Conservation (phyloP, 2,329 filamentous ascomycete species). For the Penicillium digitatum region DNA sequence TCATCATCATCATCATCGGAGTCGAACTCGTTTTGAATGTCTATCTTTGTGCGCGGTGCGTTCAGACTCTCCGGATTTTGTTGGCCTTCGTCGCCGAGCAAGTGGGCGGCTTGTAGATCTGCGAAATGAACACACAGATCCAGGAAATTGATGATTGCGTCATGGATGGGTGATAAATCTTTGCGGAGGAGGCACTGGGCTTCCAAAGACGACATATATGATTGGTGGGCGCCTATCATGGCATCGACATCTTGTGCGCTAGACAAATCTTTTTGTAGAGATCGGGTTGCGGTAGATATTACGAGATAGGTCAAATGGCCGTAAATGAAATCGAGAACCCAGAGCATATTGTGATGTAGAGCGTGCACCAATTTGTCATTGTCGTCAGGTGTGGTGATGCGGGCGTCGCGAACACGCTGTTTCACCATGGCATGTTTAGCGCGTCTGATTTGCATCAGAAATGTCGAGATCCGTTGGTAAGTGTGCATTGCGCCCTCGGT, state of each 20-base stretch:
- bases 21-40: slow-evolving; percentile 10
- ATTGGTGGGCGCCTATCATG: slow-evolving; percentile 68
- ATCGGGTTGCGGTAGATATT: slow-evolving; percentile 56
- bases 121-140: slow-evolving; percentile 70
- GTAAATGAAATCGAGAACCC: slow-evolving; percentile 72
- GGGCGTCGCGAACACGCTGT: slow-evolving; percentile 36
- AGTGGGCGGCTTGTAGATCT: slow-evolving; percentile 51
- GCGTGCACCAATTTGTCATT: slow-evolving; percentile 38
- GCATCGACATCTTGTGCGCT: slow-evolving; percentile 69
- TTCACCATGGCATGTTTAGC: slow-evolving; percentile 64
- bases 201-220: slow-evolving; percentile 60
- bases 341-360: slow-evolving; percentile 66
- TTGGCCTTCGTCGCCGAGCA: slow-evolving; percentile 24
- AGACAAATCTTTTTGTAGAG: slow-evolving; percentile 56
- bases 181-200: slow-evolving; percentile 66
- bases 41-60: slow-evolving; percentile 1
- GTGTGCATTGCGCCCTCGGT: slow-evolving; percentile 58
- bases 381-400: slow-evolving; percentile 29
- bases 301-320: slow-evolving; percentile 73
- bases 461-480: slow-evolving; percentile 70
- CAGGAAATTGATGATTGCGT: slow-evolving; percentile 69
- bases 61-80: neutral
- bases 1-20: slow-evolving; percentile 18
- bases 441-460: slow-evolving; percentile 73
- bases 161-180: slow-evolving; percentile 65